Conservation (phyloP, 1,284 basidiomycete genomes). For the Ceratobasidium papillatum region DNA sequence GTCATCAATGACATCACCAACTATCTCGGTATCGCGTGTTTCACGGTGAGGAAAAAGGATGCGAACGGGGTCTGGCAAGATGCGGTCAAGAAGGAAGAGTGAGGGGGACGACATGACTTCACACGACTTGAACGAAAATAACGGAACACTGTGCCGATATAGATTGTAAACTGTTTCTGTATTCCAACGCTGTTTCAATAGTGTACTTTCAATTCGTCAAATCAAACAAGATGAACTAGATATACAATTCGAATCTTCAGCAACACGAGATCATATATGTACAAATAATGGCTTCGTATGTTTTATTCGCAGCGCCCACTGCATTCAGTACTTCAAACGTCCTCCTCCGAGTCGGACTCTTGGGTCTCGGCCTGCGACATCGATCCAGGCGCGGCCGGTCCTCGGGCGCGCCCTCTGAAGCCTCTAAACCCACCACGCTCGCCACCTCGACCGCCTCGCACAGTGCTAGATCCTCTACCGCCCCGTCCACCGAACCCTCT, state of each 20-base stretch:
- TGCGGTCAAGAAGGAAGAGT: constrained; percentile 48
- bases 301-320: too few relatives aligned
- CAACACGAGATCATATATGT: constrained; percentile 12
- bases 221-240: not conserved
- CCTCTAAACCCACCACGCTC: not conserved
- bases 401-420: not conserved
- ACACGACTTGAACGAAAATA: not conserved
- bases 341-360: not conserved
- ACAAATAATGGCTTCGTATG: not conserved
- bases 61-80: constrained; percentile 73
- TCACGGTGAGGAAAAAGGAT: constrained; percentile 86
- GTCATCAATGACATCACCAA: constrained; percentile 89
- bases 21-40: constrained; percentile 88
- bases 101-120: not conserved
- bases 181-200: constrained; percentile 5
- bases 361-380: not conserved
- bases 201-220: not conserved
- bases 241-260: constrained; percentile 6
- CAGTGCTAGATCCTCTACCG: not conserved
- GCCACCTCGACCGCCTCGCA: not conserved
- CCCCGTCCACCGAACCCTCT: too few relatives aligned
- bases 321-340: not conserved
- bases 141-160: not conserved
- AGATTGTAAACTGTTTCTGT: constrained; percentile 12
- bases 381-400: not conserved